These are phyloP conservation scores for Jamesozyma rosinii DNA, from an alignment of 805 yeast genomes.

Conservation along the genomic window DNA sequence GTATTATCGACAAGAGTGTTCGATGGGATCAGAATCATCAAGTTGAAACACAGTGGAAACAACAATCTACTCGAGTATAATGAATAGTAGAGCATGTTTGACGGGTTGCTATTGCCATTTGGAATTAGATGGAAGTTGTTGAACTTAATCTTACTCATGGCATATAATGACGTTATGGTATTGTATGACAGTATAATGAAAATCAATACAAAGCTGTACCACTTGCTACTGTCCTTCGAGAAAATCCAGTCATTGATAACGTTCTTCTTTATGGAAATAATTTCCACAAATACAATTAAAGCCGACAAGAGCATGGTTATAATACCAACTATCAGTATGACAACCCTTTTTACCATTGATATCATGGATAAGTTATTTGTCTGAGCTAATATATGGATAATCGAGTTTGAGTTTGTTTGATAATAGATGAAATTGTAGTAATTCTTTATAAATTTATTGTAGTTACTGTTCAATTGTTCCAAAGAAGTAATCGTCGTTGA, in stretches of 20 bases:
- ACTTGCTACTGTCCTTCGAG: conserved; percentile 7
- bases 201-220: conserved; percentile 17
- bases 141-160: conserved; percentile 28
- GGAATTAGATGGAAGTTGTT: conserved; percentile 27
- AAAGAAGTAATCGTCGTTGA: conserved; percentile 4
- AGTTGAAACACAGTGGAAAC: conserved; percentile 29
- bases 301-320: conserved; percentile 13
- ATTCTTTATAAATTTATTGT: conserved; percentile 24
- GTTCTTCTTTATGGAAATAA: conserved; percentile 15
- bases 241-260: conserved; percentile 22
- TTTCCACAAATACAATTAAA: conserved; percentile 18
- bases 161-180: conserved; percentile 23
- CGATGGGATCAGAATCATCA: conserved; percentile 22
- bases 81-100: conserved; percentile 26
- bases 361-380: conserved; percentile 13
- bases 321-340: conserved; percentile 8
- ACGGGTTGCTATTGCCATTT: conserved; percentile 28
- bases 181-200: conserved; percentile 22
- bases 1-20: conserved; percentile 6
- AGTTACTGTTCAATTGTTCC: conserved; percentile 20
- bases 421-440: conserved; percentile 25
- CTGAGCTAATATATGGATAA: conserved; percentile 24
- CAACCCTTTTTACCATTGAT: conserved; percentile 4
- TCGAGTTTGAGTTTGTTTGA: conserved; percentile 18
- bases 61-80: conserved; percentile 28